Conservation (phyloP, 2,329 filamentous ascomycete species). For the Xylariaceae sp. region DNA sequence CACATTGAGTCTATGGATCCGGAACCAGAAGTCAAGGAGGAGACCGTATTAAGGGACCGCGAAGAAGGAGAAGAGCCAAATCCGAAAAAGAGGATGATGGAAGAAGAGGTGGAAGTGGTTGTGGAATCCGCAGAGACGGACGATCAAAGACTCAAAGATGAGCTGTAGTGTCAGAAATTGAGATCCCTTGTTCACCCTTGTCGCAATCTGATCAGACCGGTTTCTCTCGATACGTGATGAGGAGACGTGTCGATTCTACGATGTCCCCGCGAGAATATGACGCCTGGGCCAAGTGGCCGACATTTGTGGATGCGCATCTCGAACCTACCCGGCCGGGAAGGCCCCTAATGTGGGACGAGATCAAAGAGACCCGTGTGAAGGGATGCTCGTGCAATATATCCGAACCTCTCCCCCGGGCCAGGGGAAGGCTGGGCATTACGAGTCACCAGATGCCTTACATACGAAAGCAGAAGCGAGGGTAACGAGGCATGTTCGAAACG, state of each 20-base stretch:
- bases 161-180: constrained; percentile 33
- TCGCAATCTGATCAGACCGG: not conserved
- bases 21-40: constrained; percentile 24
- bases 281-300: not conserved
- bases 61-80: constrained; percentile 23
- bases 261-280: not conserved
- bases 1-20: constrained; percentile 1
- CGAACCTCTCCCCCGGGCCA: constrained; percentile 14
- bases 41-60: constrained; percentile 33
- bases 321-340: not conserved
- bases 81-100: constrained; percentile 30
- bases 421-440: not conserved
- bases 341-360: not conserved
- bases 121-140: constrained; percentile 22
- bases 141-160: constrained; percentile 35
- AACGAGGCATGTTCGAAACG: not conserved
- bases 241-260: no score
- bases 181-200: constrained; percentile 18
- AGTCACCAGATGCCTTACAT: not conserved
- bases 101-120: constrained; percentile 26
- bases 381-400: constrained; percentile 3
- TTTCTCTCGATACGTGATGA: not conserved
- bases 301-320: not conserved
- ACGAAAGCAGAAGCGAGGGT: not conserved
- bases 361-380: not conserved